Conservation (phyloP, 768 basidiomycete genomes). For the Trametes cingulata region DNA sequence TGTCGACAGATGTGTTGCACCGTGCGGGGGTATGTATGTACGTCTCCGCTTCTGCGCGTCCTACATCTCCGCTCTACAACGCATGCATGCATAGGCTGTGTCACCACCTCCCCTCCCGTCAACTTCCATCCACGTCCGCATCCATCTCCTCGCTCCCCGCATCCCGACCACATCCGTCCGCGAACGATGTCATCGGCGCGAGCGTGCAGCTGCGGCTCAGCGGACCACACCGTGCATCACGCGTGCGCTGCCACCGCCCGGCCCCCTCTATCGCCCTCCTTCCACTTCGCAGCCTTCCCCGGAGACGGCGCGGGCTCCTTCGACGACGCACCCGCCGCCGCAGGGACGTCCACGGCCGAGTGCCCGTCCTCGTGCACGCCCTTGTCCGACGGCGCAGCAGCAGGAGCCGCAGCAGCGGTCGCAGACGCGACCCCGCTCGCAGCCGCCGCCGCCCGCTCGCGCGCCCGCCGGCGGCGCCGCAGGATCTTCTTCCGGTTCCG, state of each 20-base stretch:
- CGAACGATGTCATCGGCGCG: no score
- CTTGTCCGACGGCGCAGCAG: slow-evolving; percentile 11
- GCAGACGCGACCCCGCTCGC: slow-evolving; percentile 41
- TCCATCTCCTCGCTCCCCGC: background rate
- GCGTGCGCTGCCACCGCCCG: background rate
- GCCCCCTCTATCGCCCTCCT: slow-evolving; percentile 21
- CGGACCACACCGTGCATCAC: background rate
- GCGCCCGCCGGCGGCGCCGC: slow-evolving; percentile 64
- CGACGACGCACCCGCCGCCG: slow-evolving; percentile 34
- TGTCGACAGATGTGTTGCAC: no score
- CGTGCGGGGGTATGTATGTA: no score
- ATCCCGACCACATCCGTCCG: no score
- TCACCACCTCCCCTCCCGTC: no score
- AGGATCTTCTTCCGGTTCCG: slow-evolving; percentile 79
- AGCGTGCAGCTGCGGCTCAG: no score
- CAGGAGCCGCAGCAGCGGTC: slow-evolving; percentile 29
- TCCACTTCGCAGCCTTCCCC: slow-evolving; percentile 25
- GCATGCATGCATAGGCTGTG: no score
- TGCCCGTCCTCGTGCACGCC: slow-evolving; percentile 36
- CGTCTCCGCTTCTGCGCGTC: no score
- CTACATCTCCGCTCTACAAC: no score
- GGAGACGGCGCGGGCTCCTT: slow-evolving; percentile 28
- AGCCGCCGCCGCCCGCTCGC: slow-evolving; percentile 64
- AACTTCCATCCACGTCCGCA: background rate
- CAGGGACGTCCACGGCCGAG: slow-evolving; percentile 25